Percentiles rank a stretch among this genome's conserved stretches.
These are phyloP conservation scores for Globisporangium apiculatum DNA, from an alignment of 352 stramenopile genomes.

Conservation along the genomic window DNA sequence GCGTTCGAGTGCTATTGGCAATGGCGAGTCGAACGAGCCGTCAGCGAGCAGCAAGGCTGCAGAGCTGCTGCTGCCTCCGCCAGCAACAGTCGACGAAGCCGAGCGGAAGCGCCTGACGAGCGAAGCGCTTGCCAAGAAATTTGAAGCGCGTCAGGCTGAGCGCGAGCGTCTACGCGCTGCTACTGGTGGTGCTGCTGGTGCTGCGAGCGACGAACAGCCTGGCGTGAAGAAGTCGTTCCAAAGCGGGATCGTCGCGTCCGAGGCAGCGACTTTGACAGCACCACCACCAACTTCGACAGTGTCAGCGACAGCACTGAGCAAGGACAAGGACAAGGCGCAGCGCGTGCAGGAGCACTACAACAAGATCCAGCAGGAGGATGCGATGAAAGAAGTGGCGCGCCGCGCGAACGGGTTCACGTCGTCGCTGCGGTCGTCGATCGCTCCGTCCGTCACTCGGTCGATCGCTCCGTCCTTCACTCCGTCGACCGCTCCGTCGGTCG, in stretches of 20 bases:
- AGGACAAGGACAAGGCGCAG: constrained; percentile 42
- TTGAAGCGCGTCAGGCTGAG: constrained; percentile 35
- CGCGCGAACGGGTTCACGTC: constrained; percentile 44
- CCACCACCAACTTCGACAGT: neutral
- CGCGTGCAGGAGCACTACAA: constrained; percentile 48
- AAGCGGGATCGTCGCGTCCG: neutral
- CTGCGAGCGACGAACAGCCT: neutral
- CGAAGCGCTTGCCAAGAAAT: constrained; percentile 27
- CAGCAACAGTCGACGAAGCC: constrained; percentile 15
- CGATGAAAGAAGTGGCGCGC: constrained; percentile 26
- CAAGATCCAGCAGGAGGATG: constrained; percentile 49
- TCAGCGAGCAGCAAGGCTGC: constrained; percentile 3
- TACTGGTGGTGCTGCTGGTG: neutral
- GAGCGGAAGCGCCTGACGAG: constrained; percentile 26
- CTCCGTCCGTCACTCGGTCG: too few species aligned
- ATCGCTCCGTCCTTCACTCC: constrained; percentile 10
- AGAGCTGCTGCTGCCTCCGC: neutral
- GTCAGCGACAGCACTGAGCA: constrained; percentile 10
- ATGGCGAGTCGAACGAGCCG: constrained; percentile 7
- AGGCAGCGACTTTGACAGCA: neutral
- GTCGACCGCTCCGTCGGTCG: constrained; percentile 16
- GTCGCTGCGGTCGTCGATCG: constrained; percentile 35
- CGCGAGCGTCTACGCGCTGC: constrained; percentile 9
- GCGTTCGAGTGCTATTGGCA: too few species aligned
- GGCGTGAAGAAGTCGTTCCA: neutral